A percentile compares a stretch with the other conserved stretches of the same genome.
Evolutionary conservation across 2,329 filamentous ascomycete genomes (phyloP).

Genomic region (Pseudomassariella vexata): DNA sequence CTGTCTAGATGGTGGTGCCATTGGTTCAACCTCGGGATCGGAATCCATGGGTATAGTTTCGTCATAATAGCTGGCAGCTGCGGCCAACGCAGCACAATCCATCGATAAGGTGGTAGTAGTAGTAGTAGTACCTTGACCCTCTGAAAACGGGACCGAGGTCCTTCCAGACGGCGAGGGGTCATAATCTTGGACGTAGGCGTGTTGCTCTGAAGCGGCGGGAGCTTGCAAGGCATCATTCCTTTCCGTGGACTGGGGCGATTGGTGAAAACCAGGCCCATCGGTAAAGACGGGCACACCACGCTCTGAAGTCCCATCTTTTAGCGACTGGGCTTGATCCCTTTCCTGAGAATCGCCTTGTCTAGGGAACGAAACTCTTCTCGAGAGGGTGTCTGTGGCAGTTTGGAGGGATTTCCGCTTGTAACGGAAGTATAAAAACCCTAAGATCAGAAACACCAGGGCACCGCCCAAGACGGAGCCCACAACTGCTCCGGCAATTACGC

Average conservation of each 20-base stretch:
- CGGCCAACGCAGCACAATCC: too few species aligned
- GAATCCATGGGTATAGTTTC: slow-evolving; percentile 25
- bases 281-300: slow-evolving; percentile 7
- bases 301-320: slow-evolving; percentile 2
- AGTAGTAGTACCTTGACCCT: too few species aligned
- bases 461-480: slow-evolving; percentile 24
- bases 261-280: too few species aligned
- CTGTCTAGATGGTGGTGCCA: slow-evolving; percentile 18
- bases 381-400: slow-evolving; percentile 12
- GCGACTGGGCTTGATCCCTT: neutral
- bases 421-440: slow-evolving; percentile 27
- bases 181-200: too few species aligned
- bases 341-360: neutral
- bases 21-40: slow-evolving; percentile 16
- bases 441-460: slow-evolving; percentile 19
- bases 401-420: slow-evolving; percentile 16
- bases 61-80: slow-evolving; percentile 27
- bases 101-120: too few species aligned
- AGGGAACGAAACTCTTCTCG: slow-evolving; percentile 4
- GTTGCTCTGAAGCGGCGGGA: too few species aligned
- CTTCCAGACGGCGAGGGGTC: too few species aligned
- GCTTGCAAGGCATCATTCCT: too few species aligned
- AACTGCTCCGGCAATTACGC: slow-evolving; percentile 24
- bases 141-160: too few species aligned
- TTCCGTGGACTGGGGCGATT: neutral